phyloP scores from a whole-genome alignment of 345 rosid genomes.

The Citrus inodora region DNA sequence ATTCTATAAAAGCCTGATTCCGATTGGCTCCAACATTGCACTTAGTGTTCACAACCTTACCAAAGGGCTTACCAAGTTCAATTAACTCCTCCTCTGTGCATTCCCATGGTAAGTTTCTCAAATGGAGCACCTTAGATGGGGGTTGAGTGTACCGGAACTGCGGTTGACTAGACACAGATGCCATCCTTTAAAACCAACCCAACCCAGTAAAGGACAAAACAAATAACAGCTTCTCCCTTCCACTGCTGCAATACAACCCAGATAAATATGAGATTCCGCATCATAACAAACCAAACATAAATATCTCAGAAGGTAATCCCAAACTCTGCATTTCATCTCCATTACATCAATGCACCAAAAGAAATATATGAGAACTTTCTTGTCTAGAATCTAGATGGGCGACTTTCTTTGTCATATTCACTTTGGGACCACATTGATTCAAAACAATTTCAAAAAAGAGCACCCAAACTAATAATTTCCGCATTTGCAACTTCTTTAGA shows the following conservation, averaged over 20 bases:
- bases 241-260: constrained; percentile 11
- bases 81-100: constrained; percentile 92
- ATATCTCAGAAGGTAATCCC: neutral
- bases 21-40: constrained; percentile 99
- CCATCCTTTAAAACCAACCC: constrained; percentile 46
- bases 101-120: constrained; percentile 99
- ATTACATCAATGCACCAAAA: neutral
- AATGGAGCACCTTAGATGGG: constrained; percentile 96
- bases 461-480: neutral
- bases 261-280: neutral
- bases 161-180: constrained; percentile 94
- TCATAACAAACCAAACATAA: neutral
- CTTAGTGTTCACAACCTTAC: constrained; percentile 89
- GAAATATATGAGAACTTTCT: neutral
- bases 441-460: neutral
- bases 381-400: neutral
- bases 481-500: neutral
- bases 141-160: constrained; percentile 99
- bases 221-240: neutral
- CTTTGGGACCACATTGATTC: neutral
- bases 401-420: neutral
- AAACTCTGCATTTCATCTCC: neutral
- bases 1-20: constrained; percentile 98
- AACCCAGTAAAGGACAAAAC: neutral
- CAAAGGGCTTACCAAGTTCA: constrained; percentile 98